Conservation (phyloP, 805 yeast species). For the Candida alai region DNA sequence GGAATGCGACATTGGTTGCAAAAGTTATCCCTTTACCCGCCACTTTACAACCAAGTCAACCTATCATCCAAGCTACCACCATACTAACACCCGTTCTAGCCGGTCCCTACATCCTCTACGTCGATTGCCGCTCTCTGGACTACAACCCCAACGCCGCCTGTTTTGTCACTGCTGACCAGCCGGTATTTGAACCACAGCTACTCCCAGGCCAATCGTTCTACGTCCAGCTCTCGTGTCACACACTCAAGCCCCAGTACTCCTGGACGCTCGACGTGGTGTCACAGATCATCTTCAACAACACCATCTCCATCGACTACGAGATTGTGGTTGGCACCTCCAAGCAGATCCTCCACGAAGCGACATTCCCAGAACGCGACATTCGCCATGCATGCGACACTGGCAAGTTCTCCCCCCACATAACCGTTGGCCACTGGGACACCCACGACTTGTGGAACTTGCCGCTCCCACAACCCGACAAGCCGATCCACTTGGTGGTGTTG, state of each 20-base stretch:
- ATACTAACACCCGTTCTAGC: constrained; percentile 27
- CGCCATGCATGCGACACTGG: constrained; percentile 26
- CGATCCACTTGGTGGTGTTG: constrained; percentile 77
- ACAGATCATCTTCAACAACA: constrained; percentile 70
- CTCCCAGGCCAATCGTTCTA: constrained; percentile 62
- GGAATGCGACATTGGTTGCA: no score
- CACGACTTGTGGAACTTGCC: constrained; percentile 75
- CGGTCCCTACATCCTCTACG: constrained; percentile 86
- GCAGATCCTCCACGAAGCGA: constrained; percentile 28
- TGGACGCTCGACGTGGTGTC: constrained; percentile 83
- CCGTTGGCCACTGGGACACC: constrained; percentile 56
- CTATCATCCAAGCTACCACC: neutral
- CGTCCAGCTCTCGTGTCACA: constrained; percentile 62
- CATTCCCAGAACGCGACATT: constrained; percentile 19
- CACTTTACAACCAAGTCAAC: no score
- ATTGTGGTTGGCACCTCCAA: constrained; percentile 51
- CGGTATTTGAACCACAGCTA: constrained; percentile 66
- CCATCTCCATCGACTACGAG: constrained; percentile 66
- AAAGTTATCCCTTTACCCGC: no score
- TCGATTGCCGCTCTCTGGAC: constrained; percentile 69
- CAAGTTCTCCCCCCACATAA: constrained; percentile 30
- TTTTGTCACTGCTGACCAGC: constrained; percentile 75
- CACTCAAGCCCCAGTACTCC: constrained; percentile 50
- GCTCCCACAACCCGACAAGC: constrained; percentile 39
- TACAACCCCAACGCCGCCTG: constrained; percentile 51